Evolutionary conservation across 2,329 filamentous ascomycete species (phyloP), one percentile per base, ranked within the genome.

Genomic region (Monilinia laxa): DNA sequence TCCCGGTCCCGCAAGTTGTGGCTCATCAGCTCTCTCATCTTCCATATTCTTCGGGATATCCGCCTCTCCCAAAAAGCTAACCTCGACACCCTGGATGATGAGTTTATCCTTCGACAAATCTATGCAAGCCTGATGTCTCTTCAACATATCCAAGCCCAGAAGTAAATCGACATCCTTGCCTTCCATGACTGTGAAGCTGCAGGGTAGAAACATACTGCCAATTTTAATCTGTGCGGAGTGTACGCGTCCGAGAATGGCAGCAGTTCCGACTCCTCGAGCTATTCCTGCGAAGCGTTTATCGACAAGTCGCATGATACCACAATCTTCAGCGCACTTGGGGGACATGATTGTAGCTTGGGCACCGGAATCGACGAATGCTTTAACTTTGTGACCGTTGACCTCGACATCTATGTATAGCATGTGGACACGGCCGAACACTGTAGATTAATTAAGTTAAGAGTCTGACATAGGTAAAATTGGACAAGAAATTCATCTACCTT

Each of bases 321-420:
- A 99, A 11, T 88, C 85, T 76, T 96, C 91, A 35, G 95, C 95
- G 75, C 93, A 97, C 31, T 88, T 84, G 6, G 95, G 95, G 6
- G 94, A 98, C 95, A 99, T 99, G 81, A 99, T 97, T 62, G 95
- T 99, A 35, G 94, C 93, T 80, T 99, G 95, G 31, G 95, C 95
- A 69, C 95, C 95, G 2, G 95, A 98, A 78, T 99, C 95, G 68
- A 99, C 95, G 72, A 99, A 90, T 3, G 94, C 95, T 81, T 97
- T 98, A 74, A 99, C 89, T 67, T 91, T 91, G 73, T 92, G 86
- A 16, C 91, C 90, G 78, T 99, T 99, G 73, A 99, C 95, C 77
- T 96, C 91, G 69, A 97, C 93, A 75, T 96, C 89, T 72, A 98
- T 90, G 79, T 99, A 99, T 58, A 99, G 86, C 89, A 99, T 95